These are phyloP conservation scores for Auriculariales sp. DNA, from an alignment of 768 basidiomycete species.

Conservation along the genomic window DNA sequence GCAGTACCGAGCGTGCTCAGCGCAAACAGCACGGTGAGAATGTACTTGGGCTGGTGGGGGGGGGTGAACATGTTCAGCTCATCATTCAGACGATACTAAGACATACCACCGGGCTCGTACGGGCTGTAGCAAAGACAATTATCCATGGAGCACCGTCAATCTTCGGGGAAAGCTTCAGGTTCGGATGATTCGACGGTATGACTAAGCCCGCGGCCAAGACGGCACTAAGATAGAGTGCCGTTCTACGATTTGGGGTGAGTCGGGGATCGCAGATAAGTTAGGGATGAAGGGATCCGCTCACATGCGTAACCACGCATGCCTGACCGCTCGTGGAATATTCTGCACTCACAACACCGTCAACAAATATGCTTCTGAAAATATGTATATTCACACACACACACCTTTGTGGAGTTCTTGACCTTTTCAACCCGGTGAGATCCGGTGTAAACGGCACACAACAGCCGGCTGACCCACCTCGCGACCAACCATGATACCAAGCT, in stretches of 20 bases:
- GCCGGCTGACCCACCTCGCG: no score
- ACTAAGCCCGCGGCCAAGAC: not conserved
- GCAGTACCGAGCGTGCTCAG: not conserved
- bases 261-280: not conserved
- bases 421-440: no score
- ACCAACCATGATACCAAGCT: no score
- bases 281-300: no score
- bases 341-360: no score
- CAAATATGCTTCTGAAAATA: not conserved
- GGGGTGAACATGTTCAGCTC: not conserved
- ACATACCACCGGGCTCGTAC: not conserved
- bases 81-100: not conserved
- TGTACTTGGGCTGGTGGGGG: not conserved
- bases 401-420: not conserved
- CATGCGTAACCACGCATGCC: constrained; percentile 1
- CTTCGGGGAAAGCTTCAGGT: not conserved
- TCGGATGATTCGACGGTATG: not conserved
- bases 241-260: no score
- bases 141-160: not conserved
- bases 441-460: no score
- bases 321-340: constrained; percentile 1
- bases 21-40: not conserved
- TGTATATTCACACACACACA: not conserved
- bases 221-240: not conserved
- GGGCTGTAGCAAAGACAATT: not conserved